phyloP scores from a whole-genome alignment of 2,329 filamentous ascomycete genomes.

The Thelonectria blattea region DNA sequence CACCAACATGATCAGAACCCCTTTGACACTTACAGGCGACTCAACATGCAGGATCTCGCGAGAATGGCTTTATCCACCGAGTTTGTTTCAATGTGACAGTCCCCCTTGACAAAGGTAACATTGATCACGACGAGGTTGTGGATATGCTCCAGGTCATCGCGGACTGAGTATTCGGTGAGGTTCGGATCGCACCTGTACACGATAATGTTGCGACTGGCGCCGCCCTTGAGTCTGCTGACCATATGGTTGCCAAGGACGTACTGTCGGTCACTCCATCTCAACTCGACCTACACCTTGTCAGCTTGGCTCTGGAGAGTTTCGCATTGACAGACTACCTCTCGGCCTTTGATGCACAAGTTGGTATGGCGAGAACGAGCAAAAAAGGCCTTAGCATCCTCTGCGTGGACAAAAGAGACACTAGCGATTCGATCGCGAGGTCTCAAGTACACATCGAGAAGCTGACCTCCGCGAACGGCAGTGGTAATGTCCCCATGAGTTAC shows the following conservation, averaged over 20 bases:
- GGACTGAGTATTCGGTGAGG: constrained; percentile 68
- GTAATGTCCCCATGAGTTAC: constrained; percentile 71
- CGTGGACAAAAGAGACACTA: constrained; percentile 73
- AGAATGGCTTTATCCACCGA: constrained; percentile 78
- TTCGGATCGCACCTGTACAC: constrained; percentile 64
- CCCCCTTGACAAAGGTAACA: constrained; percentile 62
- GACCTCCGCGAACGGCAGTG: constrained; percentile 70
- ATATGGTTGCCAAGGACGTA: constrained; percentile 70
- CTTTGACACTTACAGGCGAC: constrained; percentile 51
- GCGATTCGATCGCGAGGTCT: constrained; percentile 64
- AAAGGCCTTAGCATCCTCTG: constrained; percentile 68
- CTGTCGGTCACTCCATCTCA: constrained; percentile 74
- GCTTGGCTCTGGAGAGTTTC: too few relatives aligned
- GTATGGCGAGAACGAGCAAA: constrained; percentile 67
- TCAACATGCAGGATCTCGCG: constrained; percentile 80
- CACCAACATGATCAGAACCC: neutral
- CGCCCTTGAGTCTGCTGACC: constrained; percentile 65
- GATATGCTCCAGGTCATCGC: constrained; percentile 81
- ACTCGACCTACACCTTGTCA: constrained; percentile 60
- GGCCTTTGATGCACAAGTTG: constrained; percentile 72
- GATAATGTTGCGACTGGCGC: constrained; percentile 77
- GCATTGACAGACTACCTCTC: constrained; percentile 59
- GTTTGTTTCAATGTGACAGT: constrained; percentile 76
- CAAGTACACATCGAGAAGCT: constrained; percentile 71
- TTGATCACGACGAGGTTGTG: constrained; percentile 76